A percentile compares a stretch with the other conserved stretches of the same genome.
These are phyloP conservation scores for Calonectria crousiana DNA, from an alignment of 2,329 filamentous ascomycete genomes.

Conservation along the genomic window DNA sequence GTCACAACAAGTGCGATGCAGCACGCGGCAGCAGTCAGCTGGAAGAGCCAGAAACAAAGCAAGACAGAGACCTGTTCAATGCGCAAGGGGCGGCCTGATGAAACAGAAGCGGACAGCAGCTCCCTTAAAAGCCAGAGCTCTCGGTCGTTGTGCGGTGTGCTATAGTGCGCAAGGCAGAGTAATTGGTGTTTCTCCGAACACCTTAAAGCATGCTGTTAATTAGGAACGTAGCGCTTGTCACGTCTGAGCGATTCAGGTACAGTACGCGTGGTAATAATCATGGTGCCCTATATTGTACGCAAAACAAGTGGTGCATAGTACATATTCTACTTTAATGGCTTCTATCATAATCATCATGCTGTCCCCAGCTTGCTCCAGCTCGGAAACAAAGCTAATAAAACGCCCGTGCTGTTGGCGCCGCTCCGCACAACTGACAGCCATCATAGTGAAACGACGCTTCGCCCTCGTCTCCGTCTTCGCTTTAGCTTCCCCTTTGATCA, in stretches of 20 bases:
- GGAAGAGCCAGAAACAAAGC: not conserved
- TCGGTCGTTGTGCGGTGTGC: not conserved
- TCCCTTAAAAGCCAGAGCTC: not conserved
- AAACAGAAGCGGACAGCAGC: not conserved
- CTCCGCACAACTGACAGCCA: slow-evolving; percentile 11
- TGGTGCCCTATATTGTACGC: slow-evolving; percentile 6
- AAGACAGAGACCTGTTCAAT: not conserved
- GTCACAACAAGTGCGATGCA: slow-evolving; percentile 5
- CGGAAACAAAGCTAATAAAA: slow-evolving; percentile 3
- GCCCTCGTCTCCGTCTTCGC: slow-evolving; percentile 14
- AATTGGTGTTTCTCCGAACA: slow-evolving; percentile 2
- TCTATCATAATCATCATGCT: slow-evolving; percentile 19
- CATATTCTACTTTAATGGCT: slow-evolving; percentile 4
- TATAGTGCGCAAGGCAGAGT: not conserved
- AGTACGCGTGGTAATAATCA: slow-evolving; percentile 7
- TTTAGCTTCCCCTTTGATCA: slow-evolving; percentile 32
- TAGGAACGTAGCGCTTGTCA: not conserved
- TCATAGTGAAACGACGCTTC: slow-evolving; percentile 27
- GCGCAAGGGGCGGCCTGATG: not conserved
- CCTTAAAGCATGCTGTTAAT: not conserved
- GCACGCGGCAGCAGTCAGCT: not conserved
- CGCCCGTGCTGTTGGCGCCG: slow-evolving; percentile 13
- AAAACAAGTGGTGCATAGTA: slow-evolving; percentile 3
- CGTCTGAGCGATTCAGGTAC: slow-evolving; percentile 7
- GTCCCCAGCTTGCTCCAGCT: slow-evolving; percentile 10